phyloP scores from a whole-genome alignment of 1,284 basidiomycete species.

The Heterobasidion annosum region DNA sequence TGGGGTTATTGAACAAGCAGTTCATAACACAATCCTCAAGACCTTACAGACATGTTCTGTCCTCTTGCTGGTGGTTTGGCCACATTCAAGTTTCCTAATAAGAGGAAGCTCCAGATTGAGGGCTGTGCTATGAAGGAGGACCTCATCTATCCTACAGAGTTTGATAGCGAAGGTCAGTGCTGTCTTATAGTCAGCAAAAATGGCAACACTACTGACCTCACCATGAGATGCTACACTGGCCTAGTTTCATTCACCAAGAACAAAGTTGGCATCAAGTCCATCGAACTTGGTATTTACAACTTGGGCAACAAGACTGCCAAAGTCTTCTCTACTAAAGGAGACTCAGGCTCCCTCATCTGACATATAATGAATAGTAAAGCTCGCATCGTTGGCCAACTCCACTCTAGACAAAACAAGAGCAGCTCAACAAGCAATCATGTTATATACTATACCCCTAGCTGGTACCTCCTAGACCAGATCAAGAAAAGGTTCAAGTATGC shows the following conservation, averaged over 20 bases:
- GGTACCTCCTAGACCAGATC: constrained; percentile 12
- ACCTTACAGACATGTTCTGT: constrained; percentile 19
- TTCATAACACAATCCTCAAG: too few species aligned
- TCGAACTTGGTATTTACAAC: constrained; percentile 12
- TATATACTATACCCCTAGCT: constrained; percentile 17
- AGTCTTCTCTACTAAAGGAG: constrained; percentile 14
- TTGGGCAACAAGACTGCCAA: constrained; percentile 2
- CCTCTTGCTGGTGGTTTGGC: constrained; percentile 12
- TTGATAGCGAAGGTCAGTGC: constrained; percentile 22
- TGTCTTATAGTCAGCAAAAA: constrained; percentile 18
- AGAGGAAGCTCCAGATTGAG: constrained; percentile 20
- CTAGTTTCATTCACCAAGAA: constrained; percentile 10
- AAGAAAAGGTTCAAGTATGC: constrained; percentile 15
- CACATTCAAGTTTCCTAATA: constrained; percentile 22
- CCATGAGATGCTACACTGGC: constrained; percentile 14
- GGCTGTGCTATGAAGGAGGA: constrained; percentile 16
- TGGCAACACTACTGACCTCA: constrained; percentile 13
- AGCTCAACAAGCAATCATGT: constrained; percentile 9
- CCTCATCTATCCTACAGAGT: constrained; percentile 19
- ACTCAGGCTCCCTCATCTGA: constrained; percentile 17
- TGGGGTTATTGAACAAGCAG: too few species aligned
- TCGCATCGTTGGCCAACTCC: constrained; percentile 11
- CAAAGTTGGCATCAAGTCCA: constrained; percentile 12
- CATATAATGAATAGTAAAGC: constrained; percentile 9
- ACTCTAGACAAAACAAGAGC: constrained; percentile 14